Evolutionary conservation across 2,329 filamentous ascomycete species (phyloP).

Genomic region (Fusarium gaditjirri): DNA sequence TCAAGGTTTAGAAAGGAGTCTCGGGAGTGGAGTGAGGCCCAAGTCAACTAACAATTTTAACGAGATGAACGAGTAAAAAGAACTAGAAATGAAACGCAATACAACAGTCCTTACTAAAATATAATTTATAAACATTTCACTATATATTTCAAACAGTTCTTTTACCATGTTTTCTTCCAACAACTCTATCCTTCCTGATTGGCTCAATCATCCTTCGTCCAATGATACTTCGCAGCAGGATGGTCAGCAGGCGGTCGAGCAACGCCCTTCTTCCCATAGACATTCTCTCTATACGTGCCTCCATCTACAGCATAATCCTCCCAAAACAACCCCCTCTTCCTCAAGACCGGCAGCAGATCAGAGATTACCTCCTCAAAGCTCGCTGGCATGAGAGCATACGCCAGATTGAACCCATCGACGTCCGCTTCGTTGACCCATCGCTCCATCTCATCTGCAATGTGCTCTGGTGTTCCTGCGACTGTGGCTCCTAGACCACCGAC

Average conservation of each 20-base stretch:
- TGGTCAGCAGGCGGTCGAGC: conserved; percentile 52
- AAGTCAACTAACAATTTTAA: neutral
- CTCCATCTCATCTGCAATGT: conserved; percentile 75
- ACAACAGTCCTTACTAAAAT: no score
- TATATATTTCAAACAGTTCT: neutral
- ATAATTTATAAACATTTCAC: neutral
- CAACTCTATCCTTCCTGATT: neutral
- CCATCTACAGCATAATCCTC: conserved; percentile 57
- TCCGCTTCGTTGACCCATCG: conserved; percentile 75
- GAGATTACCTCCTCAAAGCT: conserved; percentile 75
- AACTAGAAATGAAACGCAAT: neutral
- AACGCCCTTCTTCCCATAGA: conserved; percentile 51
- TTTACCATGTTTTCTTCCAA: neutral
- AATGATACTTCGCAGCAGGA: conserved; percentile 53
- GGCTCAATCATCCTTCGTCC: conserved; percentile 48
- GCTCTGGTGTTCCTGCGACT: conserved; percentile 70
- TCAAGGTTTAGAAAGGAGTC: neutral
- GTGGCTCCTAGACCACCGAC: conserved; percentile 74
- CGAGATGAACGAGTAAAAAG: no score
- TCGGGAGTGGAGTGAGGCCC: neutral
- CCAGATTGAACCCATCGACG: conserved; percentile 78
- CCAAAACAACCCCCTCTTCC: conserved; percentile 66
- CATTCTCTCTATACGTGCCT: conserved; percentile 57
- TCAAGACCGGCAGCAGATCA: conserved; percentile 70
- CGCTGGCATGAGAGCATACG: conserved; percentile 57